phyloP scores from a whole-genome alignment of 176 grass and related monocot species.

The Aegilops longissima region DNA sequence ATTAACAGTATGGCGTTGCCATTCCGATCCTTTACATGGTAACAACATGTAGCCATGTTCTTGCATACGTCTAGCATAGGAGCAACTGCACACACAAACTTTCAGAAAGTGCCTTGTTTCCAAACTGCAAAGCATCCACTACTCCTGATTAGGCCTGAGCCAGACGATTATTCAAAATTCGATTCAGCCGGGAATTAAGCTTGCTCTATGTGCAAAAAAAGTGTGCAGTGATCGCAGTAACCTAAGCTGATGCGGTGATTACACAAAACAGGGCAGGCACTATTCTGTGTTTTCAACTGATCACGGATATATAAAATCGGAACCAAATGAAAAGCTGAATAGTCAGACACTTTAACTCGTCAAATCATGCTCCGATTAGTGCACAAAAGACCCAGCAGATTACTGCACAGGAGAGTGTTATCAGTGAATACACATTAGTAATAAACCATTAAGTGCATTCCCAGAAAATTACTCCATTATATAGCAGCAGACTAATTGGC shows the following conservation, averaged over 20 bases:
- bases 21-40: conserved; percentile 13
- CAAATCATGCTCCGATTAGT: neutral
- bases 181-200: neutral
- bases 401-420: neutral
- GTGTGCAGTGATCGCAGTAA: neutral
- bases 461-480: neutral
- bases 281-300: neutral
- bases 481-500: neutral
- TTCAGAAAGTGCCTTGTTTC: too few species aligned
- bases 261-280: neutral
- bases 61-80: too few species aligned
- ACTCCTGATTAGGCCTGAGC: too few species aligned
- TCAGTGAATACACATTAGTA: neutral
- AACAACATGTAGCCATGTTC: neutral
- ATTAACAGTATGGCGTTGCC: neutral
- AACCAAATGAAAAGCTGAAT: neutral
- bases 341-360: neutral
- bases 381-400: conserved; percentile 2
- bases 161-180: neutral
- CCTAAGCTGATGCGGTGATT: neutral
- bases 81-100: too few species aligned
- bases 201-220: neutral
- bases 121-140: too few species aligned
- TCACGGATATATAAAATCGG: neutral
- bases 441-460: neutral